A percentile compares a stretch with the other conserved stretches of the same genome.
phyloP scores from a whole-genome alignment of 179 eudicot genomes.

The Patellifolia procumbens region DNA sequence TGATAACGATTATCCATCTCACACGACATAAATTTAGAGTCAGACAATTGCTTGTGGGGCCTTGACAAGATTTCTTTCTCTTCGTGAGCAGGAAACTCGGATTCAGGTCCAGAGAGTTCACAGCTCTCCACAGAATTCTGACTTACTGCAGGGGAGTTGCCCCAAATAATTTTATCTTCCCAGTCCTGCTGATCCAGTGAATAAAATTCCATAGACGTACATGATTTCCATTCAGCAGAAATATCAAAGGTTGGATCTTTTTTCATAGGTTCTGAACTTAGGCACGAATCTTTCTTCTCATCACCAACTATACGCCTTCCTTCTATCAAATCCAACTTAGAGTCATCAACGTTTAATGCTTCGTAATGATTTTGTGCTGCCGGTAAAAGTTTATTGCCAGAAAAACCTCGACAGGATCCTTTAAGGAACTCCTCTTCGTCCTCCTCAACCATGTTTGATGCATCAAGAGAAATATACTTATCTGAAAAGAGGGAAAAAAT shows the following conservation, averaged over 20 bases:
- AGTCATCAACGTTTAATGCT: constrained; percentile 35
- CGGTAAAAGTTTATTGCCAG: constrained; percentile 36
- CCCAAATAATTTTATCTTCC: constrained; percentile 91
- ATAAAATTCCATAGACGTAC: constrained; percentile 47
- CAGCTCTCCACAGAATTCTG: constrained; percentile 56
- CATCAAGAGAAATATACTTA: constrained; percentile 58
- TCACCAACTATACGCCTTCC: constrained; percentile 34
- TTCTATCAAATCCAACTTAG: constrained; percentile 30
- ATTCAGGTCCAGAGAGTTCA: constrained; percentile 70
- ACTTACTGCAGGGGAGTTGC: constrained; percentile 57
- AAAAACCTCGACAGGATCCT: constrained; percentile 48
- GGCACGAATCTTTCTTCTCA: constrained; percentile 53
- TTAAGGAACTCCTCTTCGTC: constrained; percentile 72
- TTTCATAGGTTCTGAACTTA: constrained; percentile 68
- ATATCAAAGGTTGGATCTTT: constrained; percentile 35
- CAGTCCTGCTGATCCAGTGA: constrained; percentile 92
- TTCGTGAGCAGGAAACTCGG: constrained; percentile 39
- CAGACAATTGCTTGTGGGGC: constrained; percentile 25
- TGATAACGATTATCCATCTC: constrained; percentile 42
- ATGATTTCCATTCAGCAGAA: constrained; percentile 43
- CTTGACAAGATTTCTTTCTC: constrained; percentile 37
- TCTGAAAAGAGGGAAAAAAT: constrained; percentile 42
- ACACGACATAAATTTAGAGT: constrained; percentile 24
- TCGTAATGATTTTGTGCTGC: constrained; percentile 39
- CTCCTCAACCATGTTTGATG: constrained; percentile 66